Base-by-base conservation (phyloP, 2,329 filamentous ascomycete genomes). In the Purpureocillium takamizusanense region DNA sequence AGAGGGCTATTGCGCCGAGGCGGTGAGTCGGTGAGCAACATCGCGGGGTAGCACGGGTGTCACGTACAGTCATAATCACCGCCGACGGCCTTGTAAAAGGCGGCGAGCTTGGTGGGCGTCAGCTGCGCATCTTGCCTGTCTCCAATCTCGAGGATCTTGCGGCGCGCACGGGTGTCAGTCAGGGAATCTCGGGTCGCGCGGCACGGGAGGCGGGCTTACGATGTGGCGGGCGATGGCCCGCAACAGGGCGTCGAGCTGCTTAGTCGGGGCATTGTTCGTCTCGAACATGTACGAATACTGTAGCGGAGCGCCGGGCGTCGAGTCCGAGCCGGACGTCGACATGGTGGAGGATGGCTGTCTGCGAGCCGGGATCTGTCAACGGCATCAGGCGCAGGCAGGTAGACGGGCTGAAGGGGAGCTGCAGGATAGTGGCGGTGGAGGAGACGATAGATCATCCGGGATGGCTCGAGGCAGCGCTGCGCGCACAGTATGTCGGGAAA, bases 11-110 rank as follows among this genome's bases (percentile, higher is more conserved):
- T 36, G 18, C 34, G 35, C 30, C 2, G 16, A 31, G 36, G 23
- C 15, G 17, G 32, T 40, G 35, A 23, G 13, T 14, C 6, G 29
- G 11, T 14, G 9, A 12, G n/a, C 28, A 2, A 11, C 13, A n/a
- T 3, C 13, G 13, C 4, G 12, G 3, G n/a, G 1, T 21, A 13
- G 4, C 18, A 17, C 9, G 29, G 12, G 28, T 6, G 7, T 12
- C 27, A 51, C 62, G 46, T 51, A 79, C 76, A 64, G 55, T 90
- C 84, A 59, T 84, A 87, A 53, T 89, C 76, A 33, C 82, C 81
- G 40, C 83, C 85, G 13, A 86, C 81, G 21, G 72, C 67, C 53
- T 77, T 78, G 62, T 90, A 90, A 55, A 88, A 90, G 30, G 74
- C 69, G n/a, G 84, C 81, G 31, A 90, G 65, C 54, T 88, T 87